Percentiles rank a stretch among this genome's conserved stretches.
These are phyloP conservation scores for Vitis vinifera DNA, from an alignment of 164 flowering plant genomes.

Conservation along the genomic window ASM3070453v1 NC_081818.1:18748001-18748500, in stretches of 20 bases:
- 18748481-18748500: no score
- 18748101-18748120: neutral
- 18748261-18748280: neutral
- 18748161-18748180: neutral
- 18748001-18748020: neutral
- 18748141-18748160: neutral
- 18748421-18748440: slow-evolving; percentile 45
- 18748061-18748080: neutral
- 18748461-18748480: neutral
- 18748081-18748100: neutral
- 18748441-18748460: slow-evolving; percentile 32
- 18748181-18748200: neutral
- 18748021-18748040: neutral
- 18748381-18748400: slow-evolving; percentile 26
- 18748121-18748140: neutral
- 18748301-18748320: neutral
- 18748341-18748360: no score
- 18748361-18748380: no score
- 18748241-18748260: neutral
- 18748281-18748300: neutral
- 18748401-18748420: slow-evolving; percentile 57
- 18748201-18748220: neutral
- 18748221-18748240: neutral
- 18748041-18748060: neutral
- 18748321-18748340: neutral